Percentiles rank a stretch among this genome's conserved stretches.
These are phyloP conservation scores for Fraxinus platypoda DNA, from an alignment of 305 asterid species.

Conservation along the genomic window DNA sequence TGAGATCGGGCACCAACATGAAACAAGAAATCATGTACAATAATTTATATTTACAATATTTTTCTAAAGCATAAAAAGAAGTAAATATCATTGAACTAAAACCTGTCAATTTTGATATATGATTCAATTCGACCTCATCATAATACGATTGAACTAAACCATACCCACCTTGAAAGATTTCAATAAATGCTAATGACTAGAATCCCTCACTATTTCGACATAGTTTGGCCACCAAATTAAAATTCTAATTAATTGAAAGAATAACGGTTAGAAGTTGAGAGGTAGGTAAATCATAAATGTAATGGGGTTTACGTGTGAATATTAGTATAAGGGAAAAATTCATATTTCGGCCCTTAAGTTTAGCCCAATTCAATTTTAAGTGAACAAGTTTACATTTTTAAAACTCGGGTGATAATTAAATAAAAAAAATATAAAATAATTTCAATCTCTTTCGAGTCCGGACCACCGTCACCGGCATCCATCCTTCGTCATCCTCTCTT, in stretches of 20 bases:
- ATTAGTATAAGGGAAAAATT: neutral
- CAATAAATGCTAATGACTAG: neutral
- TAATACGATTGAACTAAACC: no score
- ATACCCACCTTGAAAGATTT: neutral
- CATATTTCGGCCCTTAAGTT: no score
- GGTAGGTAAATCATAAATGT: conserved; percentile 2
- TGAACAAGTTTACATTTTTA: no score
- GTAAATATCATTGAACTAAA: no score
- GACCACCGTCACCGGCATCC: no score
- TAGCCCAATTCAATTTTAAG: no score
- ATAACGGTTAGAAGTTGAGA: neutral
- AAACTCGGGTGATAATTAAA: no score
- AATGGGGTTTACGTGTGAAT: neutral
- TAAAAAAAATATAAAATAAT: no score
- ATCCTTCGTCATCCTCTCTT: no score
- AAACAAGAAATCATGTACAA: neutral
- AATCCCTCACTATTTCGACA: neutral
- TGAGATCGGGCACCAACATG: neutral
- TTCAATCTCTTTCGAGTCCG: no score
- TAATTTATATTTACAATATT: neutral
- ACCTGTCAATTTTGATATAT: no score
- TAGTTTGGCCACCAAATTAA: neutral
- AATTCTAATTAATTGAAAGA: neutral
- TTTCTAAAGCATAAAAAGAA: neutral
- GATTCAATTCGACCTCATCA: neutral